Evolutionary conservation across 345 rosid species (phyloP).

Genomic region (Garcia nutans): DNA sequence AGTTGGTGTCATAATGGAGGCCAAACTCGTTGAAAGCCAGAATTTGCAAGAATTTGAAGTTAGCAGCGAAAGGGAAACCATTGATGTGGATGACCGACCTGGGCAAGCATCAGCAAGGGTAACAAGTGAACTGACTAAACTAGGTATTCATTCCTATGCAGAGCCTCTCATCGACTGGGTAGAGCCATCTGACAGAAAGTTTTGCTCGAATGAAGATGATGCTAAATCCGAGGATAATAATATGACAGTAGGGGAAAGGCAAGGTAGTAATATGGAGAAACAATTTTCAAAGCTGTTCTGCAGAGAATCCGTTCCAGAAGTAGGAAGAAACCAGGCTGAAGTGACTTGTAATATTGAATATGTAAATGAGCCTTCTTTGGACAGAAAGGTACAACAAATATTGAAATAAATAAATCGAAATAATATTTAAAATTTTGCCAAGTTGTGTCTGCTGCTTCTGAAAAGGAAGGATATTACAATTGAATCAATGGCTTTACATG

Average conservation of each 20-base stretch:
- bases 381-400: slow-evolving; percentile 34
- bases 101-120: background rate
- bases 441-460: no score
- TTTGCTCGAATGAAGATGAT: background rate
- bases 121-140: background rate
- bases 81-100: background rate
- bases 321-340: slow-evolving; percentile 14
- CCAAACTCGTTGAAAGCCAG: slow-evolving; percentile 4
- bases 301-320: slow-evolving; percentile 2
- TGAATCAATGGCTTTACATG: no score
- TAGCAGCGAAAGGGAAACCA: background rate
- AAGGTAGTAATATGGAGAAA: slow-evolving; percentile 35
- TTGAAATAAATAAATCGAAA: slow-evolving; percentile 28
- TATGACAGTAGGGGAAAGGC: slow-evolving; percentile 9
- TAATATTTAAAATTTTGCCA: slow-evolving; percentile 20
- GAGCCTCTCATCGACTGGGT: background rate
- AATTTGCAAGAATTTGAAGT: slow-evolving; percentile 1
- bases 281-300: slow-evolving; percentile 44
- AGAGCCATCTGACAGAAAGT: slow-evolving; percentile 8
- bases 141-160: background rate
- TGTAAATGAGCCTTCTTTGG: slow-evolving; percentile 39
- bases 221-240: slow-evolving; percentile 1
- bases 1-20: background rate
- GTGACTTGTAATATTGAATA: slow-evolving; percentile 22
- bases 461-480: background rate